Base-by-base conservation (phyloP, 2,329 filamentous ascomycete genomes). In the Xylaria digitata region DNA sequence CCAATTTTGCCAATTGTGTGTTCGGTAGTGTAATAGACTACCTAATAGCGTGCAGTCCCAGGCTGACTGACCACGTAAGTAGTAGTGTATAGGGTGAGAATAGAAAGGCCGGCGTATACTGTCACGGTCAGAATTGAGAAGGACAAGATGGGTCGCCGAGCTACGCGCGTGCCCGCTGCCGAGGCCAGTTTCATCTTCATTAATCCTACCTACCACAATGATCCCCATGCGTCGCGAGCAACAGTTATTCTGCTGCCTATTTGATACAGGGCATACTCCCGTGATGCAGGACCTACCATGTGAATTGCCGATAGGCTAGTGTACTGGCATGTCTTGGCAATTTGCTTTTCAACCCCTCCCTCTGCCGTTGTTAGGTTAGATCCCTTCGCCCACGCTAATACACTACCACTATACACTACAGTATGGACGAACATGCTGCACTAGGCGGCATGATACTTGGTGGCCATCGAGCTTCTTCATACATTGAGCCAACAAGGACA, bases 121-220 rank as follows among this genome's bases (percentile, higher is more conserved):
- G 26, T 26, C 26, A 26, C 26, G 3, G 3, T 26, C 26, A 26
- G 26, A 26, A 26, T 60, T 15, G 30, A 48, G 58, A 48, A 21
- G 37, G 58, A 58, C 40, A 34, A 40, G 58, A 42, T 23, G 30
- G 30, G 40, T 59, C 21, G 58, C 53, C 52, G 52, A 48, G 56
- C 40, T 63, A 49, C 40, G 54, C 52, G 52, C 43, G 40, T 59
- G 34, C 43, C 54, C 34, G 49, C 48, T 34, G 49, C 23, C 30
- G 34, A 19, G 43, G 26, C 19, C 37, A 34, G 60, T 67, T 67
- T 60, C 55, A 67, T 63, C 34, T 60, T 67, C 34, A 63, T 63
- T 66, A 45, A 42, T 48, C 57, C 23, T 54, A 46, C 23, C 19
- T 15, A 30, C 42, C 17, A 6, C 40, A 30, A 8, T 34, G 21